These are phyloP conservation scores for Corymbia citriodora DNA, from an alignment of 441 rosid species.

Conservation along the genomic window DNA sequence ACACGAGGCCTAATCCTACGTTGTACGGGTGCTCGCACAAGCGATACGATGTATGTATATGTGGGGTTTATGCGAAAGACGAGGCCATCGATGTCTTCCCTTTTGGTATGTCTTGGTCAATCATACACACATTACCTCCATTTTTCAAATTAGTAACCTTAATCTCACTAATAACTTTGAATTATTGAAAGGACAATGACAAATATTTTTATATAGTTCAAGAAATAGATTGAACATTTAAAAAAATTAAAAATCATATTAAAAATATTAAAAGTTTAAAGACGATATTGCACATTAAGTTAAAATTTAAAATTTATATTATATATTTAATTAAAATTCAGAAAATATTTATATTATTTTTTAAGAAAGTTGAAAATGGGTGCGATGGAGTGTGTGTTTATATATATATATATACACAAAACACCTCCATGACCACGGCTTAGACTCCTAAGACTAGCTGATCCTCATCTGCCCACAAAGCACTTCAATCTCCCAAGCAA, in stretches of 20 bases:
- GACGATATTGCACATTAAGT: too few relatives aligned
- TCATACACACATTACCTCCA: neutral
- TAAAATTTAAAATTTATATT: too few relatives aligned
- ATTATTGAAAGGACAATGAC: neutral
- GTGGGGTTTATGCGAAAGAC: neutral
- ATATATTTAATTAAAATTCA: too few relatives aligned
- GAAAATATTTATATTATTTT: too few relatives aligned
- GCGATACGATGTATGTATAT: neutral
- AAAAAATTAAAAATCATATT: rapidly evolving
- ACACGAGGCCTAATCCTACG: neutral
- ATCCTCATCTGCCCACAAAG: neutral
- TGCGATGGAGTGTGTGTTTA: neutral
- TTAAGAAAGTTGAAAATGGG: too few relatives aligned
- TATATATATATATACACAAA: neutral
- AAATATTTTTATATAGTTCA: too few relatives aligned
- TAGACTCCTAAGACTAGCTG: rapidly evolving
- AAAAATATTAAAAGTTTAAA: rapidly evolving
- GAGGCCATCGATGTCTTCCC: neutral
- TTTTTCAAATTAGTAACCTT: neutral
- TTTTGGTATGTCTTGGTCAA: neutral
- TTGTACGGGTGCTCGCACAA: neutral
- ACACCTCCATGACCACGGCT: neutral
- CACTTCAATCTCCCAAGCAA: neutral
- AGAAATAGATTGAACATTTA: too few relatives aligned
- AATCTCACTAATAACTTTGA: neutral